Base-by-base conservation (phyloP, 768 basidiomycete species). In the Boletellus sp. region DNA sequence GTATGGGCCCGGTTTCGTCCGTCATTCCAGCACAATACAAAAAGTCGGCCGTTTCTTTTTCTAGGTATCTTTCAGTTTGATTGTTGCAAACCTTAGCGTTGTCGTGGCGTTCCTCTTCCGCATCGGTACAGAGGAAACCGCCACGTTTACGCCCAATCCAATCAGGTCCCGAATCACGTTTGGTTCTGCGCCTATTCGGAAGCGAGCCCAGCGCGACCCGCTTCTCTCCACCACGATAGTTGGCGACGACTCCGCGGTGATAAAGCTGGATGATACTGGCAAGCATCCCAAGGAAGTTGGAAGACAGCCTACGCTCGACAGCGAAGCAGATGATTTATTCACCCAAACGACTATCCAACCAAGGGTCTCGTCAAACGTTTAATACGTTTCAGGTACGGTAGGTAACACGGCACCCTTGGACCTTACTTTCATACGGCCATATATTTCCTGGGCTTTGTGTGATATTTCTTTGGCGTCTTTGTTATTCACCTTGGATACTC, bases 51-150 rank as follows among this genome's bases (percentile, higher is more conserved):
- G 15, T 43, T n/a, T 37, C 1, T 23, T 31, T 36, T 6, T 26
- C 34, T 36, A 50, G 49, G 37, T 23, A 32, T 50, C 49, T 1
- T 4, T 39, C 3, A 44, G 42, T 22, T 45, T 50, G 49, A 50
- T 50, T 7, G 44, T 45, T 17, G 44, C 44, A 10, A 45, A 45
- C 34, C n/a, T 45, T 16, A 45, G 23, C 8, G 44, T 50, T 6
- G 49, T 50, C 22, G 36, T 45, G 8, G 49, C 49, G 9, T 37
- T 50, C 37, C 31, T 50, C 42, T 50, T 50, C 43, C 49, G 49
- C 49, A 50, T 50, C 23, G 37, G 37, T 7, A 22, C 49, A 2
- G 49, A 50, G 17, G 49, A 50, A 6, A 17, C 36, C 3, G 26
- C 36, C 4, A 26, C 17, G 12, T 36, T 46, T 15, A 33, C 17